Conservation (phyloP, 1,284 basidiomycete species). For the Mycosarcoma maydis region DNA sequence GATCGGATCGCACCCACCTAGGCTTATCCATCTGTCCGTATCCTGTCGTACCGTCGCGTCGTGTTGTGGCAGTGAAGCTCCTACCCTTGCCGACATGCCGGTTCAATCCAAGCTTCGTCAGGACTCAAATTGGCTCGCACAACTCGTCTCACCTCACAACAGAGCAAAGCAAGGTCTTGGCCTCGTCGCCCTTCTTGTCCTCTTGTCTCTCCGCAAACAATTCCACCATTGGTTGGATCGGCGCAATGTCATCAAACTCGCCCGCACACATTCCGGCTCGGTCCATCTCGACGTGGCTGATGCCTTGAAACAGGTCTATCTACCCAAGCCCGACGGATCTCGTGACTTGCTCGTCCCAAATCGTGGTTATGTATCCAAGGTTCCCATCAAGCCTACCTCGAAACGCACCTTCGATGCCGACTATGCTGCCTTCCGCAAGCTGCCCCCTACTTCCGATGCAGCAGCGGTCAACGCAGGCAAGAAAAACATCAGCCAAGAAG, state of each 20-base stretch:
- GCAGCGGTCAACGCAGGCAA: constrained; percentile 27
- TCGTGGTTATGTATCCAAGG: constrained; percentile 62
- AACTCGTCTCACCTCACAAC: constrained; percentile 19
- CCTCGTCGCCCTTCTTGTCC: constrained; percentile 30
- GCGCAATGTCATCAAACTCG: constrained; percentile 11
- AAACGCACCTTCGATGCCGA: constrained; percentile 63
- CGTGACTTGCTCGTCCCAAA: constrained; percentile 61
- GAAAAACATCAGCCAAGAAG: constrained; percentile 28
- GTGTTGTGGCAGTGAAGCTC: too few relatives aligned
- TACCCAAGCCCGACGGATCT: constrained; percentile 52
- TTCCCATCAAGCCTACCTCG: constrained; percentile 66
- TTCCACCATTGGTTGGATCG: constrained; percentile 19
- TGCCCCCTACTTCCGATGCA: constrained; percentile 52
- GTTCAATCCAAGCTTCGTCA: constrained; percentile 44
- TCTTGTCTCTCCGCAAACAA: constrained; percentile 37
- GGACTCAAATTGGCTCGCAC: constrained; percentile 28
- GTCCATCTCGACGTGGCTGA: constrained; percentile 29
- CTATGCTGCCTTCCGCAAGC: constrained; percentile 55
- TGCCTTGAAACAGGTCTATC: constrained; percentile 62
- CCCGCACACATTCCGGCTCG: constrained; percentile 15
- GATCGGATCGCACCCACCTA: too few relatives aligned
- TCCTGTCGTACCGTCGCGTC: too few relatives aligned
- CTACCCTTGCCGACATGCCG: constrained; percentile 16
- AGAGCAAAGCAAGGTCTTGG: constrained; percentile 27
- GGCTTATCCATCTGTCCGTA: background rate